These are phyloP conservation scores for Pythium volutum DNA, from an alignment of 352 stramenopile genomes.

Conservation along the genomic window DNA sequence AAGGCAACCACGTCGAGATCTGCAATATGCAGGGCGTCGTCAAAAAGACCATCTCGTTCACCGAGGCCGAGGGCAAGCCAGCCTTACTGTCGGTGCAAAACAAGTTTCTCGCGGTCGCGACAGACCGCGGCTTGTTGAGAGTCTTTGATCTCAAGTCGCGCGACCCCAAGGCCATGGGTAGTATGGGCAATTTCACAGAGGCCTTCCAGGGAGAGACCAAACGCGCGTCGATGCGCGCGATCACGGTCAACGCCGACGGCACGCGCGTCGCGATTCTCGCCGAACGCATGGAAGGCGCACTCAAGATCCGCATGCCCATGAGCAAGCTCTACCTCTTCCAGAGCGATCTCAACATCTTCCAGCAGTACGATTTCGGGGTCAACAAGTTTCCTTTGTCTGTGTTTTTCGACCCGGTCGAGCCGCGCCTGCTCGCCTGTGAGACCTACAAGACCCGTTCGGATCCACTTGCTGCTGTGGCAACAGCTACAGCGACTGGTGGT, in stretches of 20 bases:
- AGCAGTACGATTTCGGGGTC: conserved; percentile 87
- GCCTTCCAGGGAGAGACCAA: conserved; percentile 52
- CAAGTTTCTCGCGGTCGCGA: conserved; percentile 90
- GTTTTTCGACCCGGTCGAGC: conserved; percentile 90
- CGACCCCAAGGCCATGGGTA: conserved; percentile 86
- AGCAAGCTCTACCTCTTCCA: conserved; percentile 90
- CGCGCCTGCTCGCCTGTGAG: conserved; percentile 87
- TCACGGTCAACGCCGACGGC: conserved; percentile 87
- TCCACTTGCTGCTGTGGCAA: conserved; percentile 9
- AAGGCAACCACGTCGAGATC: conserved; percentile 84
- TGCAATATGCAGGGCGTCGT: conserved; percentile 86
- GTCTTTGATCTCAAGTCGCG: conserved; percentile 84
- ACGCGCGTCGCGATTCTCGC: conserved; percentile 88
- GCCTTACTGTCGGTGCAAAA: conserved; percentile 82
- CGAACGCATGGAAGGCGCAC: conserved; percentile 66
- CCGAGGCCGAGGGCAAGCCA: conserved; percentile 85
- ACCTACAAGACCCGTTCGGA: conserved; percentile 49
- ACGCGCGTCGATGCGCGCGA: conserved; percentile 52
- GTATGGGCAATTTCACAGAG: conserved; percentile 72
- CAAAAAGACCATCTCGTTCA: conserved; percentile 89
- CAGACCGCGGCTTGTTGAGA: conserved; percentile 79
- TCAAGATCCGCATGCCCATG: conserved; percentile 84
- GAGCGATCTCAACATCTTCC: conserved; percentile 85
- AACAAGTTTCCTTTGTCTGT: conserved; percentile 69
- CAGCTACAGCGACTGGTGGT: neutral